A percentile compares a stretch with the other conserved stretches of the same genome.
These are phyloP conservation scores for Phytopythium helicoides DNA, from an alignment of 352 stramenopile species.

Conservation along the genomic window DNA sequence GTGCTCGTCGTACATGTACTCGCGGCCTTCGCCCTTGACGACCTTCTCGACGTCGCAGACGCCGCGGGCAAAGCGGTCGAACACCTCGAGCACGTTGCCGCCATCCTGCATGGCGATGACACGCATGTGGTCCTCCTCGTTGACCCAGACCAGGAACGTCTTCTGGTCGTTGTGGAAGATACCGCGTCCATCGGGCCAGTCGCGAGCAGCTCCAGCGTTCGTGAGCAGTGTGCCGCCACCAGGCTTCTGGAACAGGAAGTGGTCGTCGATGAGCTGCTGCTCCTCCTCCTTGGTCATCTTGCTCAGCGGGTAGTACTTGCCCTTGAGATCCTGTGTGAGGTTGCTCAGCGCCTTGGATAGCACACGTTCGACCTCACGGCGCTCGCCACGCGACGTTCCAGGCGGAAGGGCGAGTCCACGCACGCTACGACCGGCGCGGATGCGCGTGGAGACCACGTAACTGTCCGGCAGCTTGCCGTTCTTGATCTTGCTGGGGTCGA, in stretches of 20 bases:
- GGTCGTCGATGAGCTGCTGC: conserved; percentile 83
- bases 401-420: conserved; percentile 77
- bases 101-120: conserved; percentile 82
- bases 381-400: conserved; percentile 67
- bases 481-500: conserved; percentile 61
- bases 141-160: conserved; percentile 80
- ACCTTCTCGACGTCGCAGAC: conserved; percentile 51
- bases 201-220: conserved; percentile 70
- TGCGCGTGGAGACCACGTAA: conserved; percentile 89
- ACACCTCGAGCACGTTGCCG: conserved; percentile 85
- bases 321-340: conserved; percentile 62
- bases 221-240: conserved; percentile 67
- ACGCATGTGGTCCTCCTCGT: conserved; percentile 79
- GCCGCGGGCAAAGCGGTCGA: conserved; percentile 76
- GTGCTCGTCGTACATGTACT: conserved; percentile 74
- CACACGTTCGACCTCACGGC: conserved; percentile 65
- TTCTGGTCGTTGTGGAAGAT: conserved; percentile 89
- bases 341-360: conserved; percentile 70
- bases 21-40: conserved; percentile 53
- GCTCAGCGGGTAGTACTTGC: conserved; percentile 78
- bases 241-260: conserved; percentile 90
- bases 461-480: conserved; percentile 58
- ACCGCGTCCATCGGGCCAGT: conserved; percentile 88
- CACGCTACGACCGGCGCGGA: conserved; percentile 83
- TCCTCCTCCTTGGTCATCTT: conserved; percentile 85